phyloP scores from a whole-genome alignment of 192 early-diverging fungal genomes.

The Rhizophagus sp. region DNA sequence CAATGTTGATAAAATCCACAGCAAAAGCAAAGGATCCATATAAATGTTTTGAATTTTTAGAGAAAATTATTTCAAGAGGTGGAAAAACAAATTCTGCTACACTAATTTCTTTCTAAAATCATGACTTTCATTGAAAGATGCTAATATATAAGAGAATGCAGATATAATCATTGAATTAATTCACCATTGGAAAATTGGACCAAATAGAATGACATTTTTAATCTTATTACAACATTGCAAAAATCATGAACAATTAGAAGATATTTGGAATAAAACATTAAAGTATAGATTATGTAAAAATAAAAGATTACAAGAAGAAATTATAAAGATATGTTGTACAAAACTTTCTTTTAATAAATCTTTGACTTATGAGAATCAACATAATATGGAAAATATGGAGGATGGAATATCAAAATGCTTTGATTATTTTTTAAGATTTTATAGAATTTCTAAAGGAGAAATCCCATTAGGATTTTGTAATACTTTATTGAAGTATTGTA shows the following conservation, averaged over 20 bases:
- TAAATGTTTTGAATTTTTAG: slow-evolving; percentile 1
- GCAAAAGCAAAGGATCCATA: background rate
- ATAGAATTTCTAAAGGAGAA: slow-evolving; percentile 5
- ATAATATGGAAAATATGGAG: background rate
- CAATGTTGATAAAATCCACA: slow-evolving; percentile 9
- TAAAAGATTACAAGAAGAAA: background rate
- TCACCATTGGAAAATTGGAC: background rate
- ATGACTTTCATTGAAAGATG: background rate
- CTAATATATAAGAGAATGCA: background rate
- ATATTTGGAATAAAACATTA: slow-evolving; percentile 4
- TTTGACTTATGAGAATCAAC: background rate
- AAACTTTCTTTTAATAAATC: background rate
- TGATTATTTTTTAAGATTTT: slow-evolving; percentile 21
- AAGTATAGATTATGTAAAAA: background rate
- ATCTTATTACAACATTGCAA: slow-evolving; percentile 17
- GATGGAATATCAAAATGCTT: slow-evolving; percentile 19
- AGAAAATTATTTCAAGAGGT: slow-evolving; percentile 1
- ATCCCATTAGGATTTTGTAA: slow-evolving; percentile 1
- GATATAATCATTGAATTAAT: background rate
- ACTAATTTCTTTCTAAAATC: background rate
- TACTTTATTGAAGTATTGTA: slow-evolving; percentile 1
- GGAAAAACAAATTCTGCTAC: background rate
- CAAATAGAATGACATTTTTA: slow-evolving; percentile 15
- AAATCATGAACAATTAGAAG: slow-evolving; percentile 4
- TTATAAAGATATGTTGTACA: slow-evolving; percentile 11